These are phyloP conservation scores for Kwoniella bestiolae DNA, from an alignment of 768 basidiomycete species.

Conservation along the genomic window DNA sequence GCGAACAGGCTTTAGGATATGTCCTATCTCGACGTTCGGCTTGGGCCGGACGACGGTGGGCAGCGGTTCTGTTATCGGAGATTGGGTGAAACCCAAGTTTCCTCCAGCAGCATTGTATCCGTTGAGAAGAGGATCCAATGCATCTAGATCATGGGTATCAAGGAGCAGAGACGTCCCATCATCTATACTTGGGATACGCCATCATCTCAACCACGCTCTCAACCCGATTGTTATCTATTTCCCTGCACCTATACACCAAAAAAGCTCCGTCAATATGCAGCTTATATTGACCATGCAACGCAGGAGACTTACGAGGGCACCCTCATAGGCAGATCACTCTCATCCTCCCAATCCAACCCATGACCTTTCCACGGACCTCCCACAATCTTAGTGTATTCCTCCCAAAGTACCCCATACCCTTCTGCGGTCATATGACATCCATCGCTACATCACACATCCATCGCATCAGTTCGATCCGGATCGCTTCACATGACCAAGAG, in stretches of 20 bases:
- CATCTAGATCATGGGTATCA: too few relatives aligned
- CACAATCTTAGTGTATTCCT: conserved; percentile 22
- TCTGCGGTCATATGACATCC: conserved; percentile 76
- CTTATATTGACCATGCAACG: neutral
- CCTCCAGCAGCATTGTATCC: too few relatives aligned
- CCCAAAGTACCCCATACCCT: conserved; percentile 71
- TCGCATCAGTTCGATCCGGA: conserved; percentile 4
- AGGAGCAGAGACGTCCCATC: too few relatives aligned
- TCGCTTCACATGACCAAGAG: conserved; percentile 1
- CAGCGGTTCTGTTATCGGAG: too few relatives aligned
- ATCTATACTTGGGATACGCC: conserved; percentile 25
- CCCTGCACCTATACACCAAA: neutral
- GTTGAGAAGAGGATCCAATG: too few relatives aligned
- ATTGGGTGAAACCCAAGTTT: too few relatives aligned
- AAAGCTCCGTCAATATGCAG: neutral
- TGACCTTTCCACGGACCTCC: conserved; percentile 36
- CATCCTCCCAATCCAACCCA: conserved; percentile 46
- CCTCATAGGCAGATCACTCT: conserved; percentile 31
- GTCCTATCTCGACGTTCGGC: neutral
- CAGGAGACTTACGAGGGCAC: conserved; percentile 30
- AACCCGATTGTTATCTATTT: conserved; percentile 14
- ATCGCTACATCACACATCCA: conserved; percentile 60
- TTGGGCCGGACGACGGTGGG: neutral
- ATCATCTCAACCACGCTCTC: conserved; percentile 24
- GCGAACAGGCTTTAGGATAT: neutral